Evolutionary conservation across 257 asterid genomes (phyloP), one percentile per base, ranked within the genome.

Genomic region (Perilla frutescens): DNA sequence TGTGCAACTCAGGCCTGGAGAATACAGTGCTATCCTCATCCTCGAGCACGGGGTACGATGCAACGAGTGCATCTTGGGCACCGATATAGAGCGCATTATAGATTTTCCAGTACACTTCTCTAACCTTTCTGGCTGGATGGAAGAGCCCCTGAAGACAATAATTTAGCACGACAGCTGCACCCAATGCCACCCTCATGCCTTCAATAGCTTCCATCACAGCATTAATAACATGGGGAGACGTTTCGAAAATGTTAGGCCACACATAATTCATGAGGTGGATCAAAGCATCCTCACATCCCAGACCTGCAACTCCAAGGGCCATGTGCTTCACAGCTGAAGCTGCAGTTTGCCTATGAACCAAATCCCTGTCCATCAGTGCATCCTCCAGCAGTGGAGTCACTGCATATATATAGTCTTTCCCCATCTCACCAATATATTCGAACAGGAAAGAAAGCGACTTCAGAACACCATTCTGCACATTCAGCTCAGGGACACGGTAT

Each of bases 181-280:
- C 97, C 57, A 92, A 72, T 0, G 97, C 97, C 11, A 87, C 96
- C 72, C 97, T 85, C 97, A 92, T 92, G 29, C 97, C 96, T 74
- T 90, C 97, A n/a, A 92, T 83, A 69, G 97, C 97, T 77, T 92
- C 97, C 86, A 72, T 92, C 0, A 92, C 97, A 32, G 97, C 97
- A 54, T 92, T 92, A 7, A 92, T 90, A 29, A 91, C 97, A 1
- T 91, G 97, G 0, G 97, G 97, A 4, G 97, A 91, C 0, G 97
- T 91, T 80, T 91, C 97, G 12, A 91, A 91, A 43, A 91, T 90
- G 81, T 90, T 91, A 0, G 97, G 97, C 97, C 97, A 91, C 7
- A 91, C 96, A 31, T 86, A 92, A 60, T 92, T 92, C 93, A 92
- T 48, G 39, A 92, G 74, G 77, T 92, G 96, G 64, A 92, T 45